Percentiles rank a stretch among this genome's conserved stretches.
Evolutionary conservation across 768 basidiomycete species (phyloP).

Genomic region (Guyanaporus albipodus): DNA sequence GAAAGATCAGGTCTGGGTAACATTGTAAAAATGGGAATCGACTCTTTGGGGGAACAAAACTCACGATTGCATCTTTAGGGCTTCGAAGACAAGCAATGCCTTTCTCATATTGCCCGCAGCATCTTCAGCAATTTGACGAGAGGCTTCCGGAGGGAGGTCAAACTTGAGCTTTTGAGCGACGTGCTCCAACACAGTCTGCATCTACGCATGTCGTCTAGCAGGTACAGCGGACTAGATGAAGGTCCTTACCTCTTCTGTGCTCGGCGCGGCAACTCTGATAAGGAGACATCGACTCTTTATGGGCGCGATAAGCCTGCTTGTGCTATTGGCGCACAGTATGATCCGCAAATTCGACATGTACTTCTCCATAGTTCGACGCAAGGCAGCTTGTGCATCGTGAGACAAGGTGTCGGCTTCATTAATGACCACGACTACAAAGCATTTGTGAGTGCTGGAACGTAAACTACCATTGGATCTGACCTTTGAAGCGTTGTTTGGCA

Average conservation of each 20-base stretch:
- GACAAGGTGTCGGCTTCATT: slow-evolving; percentile 95
- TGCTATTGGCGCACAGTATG: slow-evolving; percentile 94
- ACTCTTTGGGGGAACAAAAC: slow-evolving; percentile 24
- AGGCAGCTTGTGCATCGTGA: slow-evolving; percentile 94
- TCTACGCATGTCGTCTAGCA: slow-evolving; percentile 43
- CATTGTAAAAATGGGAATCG: not conserved
- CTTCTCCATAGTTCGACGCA: slow-evolving; percentile 98
- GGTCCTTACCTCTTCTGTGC: slow-evolving; percentile 59
- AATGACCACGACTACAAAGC: slow-evolving; percentile 81
- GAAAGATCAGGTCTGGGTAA: slow-evolving; percentile 70
- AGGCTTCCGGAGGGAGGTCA: slow-evolving; percentile 73
- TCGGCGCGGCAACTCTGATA: slow-evolving; percentile 89
- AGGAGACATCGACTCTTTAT: slow-evolving; percentile 95
- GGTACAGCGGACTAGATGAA: not conserved
- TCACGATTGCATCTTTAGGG: slow-evolving; percentile 94
- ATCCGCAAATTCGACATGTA: slow-evolving; percentile 98
- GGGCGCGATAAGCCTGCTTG: slow-evolving; percentile 91
- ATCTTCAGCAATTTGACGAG: slow-evolving; percentile 72
- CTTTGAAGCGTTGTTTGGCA: slow-evolving; percentile 96
- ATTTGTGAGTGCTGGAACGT: not conserved
- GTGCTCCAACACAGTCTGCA: slow-evolving; percentile 69
- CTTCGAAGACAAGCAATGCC: slow-evolving; percentile 91
- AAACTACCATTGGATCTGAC: slow-evolving; percentile 36
- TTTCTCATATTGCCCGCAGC: slow-evolving; percentile 90
- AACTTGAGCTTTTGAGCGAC: slow-evolving; percentile 81